Percentiles rank a stretch among this genome's conserved stretches.
These are phyloP conservation scores for Cladophialophora bantiana DNA, from an alignment of 2,329 filamentous ascomycete species.

Conservation along the genomic window DNA sequence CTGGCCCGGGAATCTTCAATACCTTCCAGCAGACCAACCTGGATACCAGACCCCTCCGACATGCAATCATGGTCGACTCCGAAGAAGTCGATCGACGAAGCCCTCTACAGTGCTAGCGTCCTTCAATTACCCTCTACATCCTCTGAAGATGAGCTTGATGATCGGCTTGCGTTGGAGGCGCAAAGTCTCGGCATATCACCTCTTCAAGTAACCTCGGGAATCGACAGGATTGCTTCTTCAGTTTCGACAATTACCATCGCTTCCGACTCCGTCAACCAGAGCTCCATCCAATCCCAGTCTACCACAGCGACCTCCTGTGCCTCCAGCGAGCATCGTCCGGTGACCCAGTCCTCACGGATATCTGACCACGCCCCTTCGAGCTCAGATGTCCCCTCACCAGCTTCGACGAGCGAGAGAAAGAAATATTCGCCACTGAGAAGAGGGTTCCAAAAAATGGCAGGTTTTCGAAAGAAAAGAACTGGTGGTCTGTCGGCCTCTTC, in stretches of 20 bases:
- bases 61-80: constrained; percentile 27
- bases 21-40: constrained; percentile 16
- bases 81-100: constrained; percentile 45
- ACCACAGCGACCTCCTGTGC: constrained; percentile 40
- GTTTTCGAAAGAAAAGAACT: constrained; percentile 38
- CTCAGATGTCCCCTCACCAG: constrained; percentile 25
- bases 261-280: constrained; percentile 36
- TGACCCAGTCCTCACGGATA: constrained; percentile 27
- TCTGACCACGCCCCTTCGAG: constrained; percentile 24
- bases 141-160: constrained; percentile 49
- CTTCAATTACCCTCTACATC: constrained; percentile 46
- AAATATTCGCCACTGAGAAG: constrained; percentile 35
- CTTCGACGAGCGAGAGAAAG: constrained; percentile 32
- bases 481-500: constrained; percentile 26
- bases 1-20: constrained; percentile 16
- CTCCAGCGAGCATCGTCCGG: constrained; percentile 37
- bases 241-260: constrained; percentile 37
- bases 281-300: constrained; percentile 39
- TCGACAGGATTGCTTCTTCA: constrained; percentile 45
- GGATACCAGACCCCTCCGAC: constrained; percentile 27
- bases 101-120: constrained; percentile 49
- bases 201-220: constrained; percentile 47
- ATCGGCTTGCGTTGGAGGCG: constrained; percentile 49
- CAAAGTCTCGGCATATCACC: constrained; percentile 48
- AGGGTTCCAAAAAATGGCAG: constrained; percentile 38